A percentile compares a stretch with the other conserved stretches of the same genome.
These are phyloP conservation scores for Lippia alba DNA, from an alignment of 305 asterid genomes.

Conservation along the genomic window DNA sequence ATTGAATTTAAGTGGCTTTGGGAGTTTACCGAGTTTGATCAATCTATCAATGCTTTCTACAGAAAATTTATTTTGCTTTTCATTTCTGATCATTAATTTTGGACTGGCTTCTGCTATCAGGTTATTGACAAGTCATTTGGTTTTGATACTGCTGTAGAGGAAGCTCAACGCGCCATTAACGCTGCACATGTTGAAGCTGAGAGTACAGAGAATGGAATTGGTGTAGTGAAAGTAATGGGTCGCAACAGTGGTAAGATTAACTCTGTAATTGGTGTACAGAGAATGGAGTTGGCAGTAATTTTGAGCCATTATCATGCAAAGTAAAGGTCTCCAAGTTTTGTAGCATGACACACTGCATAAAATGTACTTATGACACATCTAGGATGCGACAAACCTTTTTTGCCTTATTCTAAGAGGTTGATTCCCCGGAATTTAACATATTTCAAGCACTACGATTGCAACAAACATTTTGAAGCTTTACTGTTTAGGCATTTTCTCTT, in stretches of 20 bases:
- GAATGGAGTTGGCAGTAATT: conserved; percentile 18
- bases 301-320: neutral
- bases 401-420: conserved; percentile 9
- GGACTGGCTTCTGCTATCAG: conserved; percentile 44
- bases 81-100: conserved; percentile 30
- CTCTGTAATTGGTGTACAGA: too few relatives aligned
- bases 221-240: conserved; percentile 73
- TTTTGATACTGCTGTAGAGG: conserved; percentile 81
- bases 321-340: neutral
- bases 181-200: conserved; percentile 82
- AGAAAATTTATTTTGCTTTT: conserved; percentile 15
- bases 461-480: conserved; percentile 28
- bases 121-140: conserved; percentile 80
- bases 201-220: conserved; percentile 74
- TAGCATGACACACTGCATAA: conserved; percentile 9
- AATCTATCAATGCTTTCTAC: conserved; percentile 6
- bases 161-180: conserved; percentile 76
- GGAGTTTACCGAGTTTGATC: conserved; percentile 20
- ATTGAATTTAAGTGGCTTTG: conserved; percentile 14
- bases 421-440: neutral
- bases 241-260: conserved; percentile 62
- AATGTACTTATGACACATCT: conserved; percentile 11
- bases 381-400: neutral
- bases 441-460: conserved; percentile 8
- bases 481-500: neutral